These are phyloP conservation scores for Anethum foeniculum DNA, from an alignment of 140 eudicot genomes.

Conservation along the genomic window DNA sequence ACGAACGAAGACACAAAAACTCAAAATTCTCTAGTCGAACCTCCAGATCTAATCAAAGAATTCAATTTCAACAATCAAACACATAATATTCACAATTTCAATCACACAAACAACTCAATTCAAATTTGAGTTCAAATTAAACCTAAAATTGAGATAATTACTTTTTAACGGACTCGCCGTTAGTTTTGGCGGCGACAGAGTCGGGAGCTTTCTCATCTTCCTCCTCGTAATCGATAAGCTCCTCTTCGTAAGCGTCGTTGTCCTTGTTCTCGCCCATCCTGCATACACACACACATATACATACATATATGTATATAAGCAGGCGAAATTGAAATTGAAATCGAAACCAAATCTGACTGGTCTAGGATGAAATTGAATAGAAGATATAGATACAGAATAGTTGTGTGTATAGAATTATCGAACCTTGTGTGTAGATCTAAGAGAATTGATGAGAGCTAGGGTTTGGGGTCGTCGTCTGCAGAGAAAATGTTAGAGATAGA, in stretches of 20 bases:
- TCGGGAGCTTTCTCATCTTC: conserved; percentile 46
- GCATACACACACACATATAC: background rate
- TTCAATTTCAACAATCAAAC: background rate
- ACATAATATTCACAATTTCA: background rate
- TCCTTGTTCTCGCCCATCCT: conserved; percentile 19
- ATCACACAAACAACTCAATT: background rate
- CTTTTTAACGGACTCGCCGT: conserved; percentile 48
- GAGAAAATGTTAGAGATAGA: conserved; percentile 5
- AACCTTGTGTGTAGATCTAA: background rate
- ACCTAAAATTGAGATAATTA: background rate
- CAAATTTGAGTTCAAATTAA: background rate
- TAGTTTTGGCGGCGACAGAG: conserved; percentile 27
- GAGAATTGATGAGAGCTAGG: background rate
- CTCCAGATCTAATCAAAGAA: background rate
- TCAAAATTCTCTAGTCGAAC: background rate
- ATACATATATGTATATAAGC: background rate
- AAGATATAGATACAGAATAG: background rate
- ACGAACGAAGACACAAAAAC: background rate
- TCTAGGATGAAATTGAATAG: background rate
- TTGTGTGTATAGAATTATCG: background rate
- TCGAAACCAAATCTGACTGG: background rate
- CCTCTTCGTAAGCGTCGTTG: conserved; percentile 12
- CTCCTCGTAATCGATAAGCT: conserved; percentile 41
- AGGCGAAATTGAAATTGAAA: background rate
- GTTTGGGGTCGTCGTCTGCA: conserved; percentile 2